These are phyloP conservation scores for Fragilaria radians DNA, from an alignment of 108 stramenopile genomes.

Conservation along the genomic window DNA sequence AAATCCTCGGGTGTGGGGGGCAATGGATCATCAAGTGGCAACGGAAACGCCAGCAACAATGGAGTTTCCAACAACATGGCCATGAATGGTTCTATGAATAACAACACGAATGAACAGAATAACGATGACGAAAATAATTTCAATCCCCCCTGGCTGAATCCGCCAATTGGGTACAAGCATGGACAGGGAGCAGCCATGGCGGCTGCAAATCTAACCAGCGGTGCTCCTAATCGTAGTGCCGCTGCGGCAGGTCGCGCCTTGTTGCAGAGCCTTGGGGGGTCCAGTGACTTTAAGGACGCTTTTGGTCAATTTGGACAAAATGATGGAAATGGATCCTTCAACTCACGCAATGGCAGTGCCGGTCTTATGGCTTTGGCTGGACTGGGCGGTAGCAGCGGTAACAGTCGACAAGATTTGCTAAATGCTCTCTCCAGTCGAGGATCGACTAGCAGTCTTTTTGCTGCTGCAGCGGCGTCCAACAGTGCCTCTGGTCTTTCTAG, in stretches of 20 bases:
- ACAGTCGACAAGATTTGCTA: slow-evolving; percentile 25
- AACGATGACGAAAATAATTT: slow-evolving; percentile 3
- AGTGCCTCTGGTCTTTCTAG: slow-evolving; percentile 11
- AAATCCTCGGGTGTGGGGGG: slow-evolving; percentile 43
- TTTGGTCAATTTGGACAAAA: background rate
- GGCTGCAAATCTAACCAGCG: slow-evolving; percentile 27
- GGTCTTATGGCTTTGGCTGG: slow-evolving; percentile 44
- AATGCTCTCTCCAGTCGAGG: slow-evolving; percentile 3
- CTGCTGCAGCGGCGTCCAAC: slow-evolving; percentile 11
- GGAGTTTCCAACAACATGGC: no score
- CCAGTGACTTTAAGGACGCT: slow-evolving; percentile 1
- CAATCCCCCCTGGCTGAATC: slow-evolving; percentile 48
- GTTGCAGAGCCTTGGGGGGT: slow-evolving; percentile 24
- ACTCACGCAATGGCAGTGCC: slow-evolving; percentile 10
- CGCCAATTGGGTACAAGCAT: slow-evolving; percentile 51
- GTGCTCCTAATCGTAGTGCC: slow-evolving; percentile 37
- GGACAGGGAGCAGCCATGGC: slow-evolving; percentile 36
- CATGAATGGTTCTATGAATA: slow-evolving; percentile 1
- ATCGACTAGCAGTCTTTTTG: slow-evolving; percentile 31
- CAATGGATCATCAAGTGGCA: slow-evolving; percentile 3
- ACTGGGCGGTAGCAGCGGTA: slow-evolving; percentile 34
- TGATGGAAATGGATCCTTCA: no score
- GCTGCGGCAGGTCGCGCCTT: slow-evolving; percentile 69
- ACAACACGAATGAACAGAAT: background rate
- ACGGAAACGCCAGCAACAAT: background rate